Evolutionary conservation across 495 filamentous ascomycete genomes (phyloP).

Genomic region (Tuber microsphaerosporum): DNA sequence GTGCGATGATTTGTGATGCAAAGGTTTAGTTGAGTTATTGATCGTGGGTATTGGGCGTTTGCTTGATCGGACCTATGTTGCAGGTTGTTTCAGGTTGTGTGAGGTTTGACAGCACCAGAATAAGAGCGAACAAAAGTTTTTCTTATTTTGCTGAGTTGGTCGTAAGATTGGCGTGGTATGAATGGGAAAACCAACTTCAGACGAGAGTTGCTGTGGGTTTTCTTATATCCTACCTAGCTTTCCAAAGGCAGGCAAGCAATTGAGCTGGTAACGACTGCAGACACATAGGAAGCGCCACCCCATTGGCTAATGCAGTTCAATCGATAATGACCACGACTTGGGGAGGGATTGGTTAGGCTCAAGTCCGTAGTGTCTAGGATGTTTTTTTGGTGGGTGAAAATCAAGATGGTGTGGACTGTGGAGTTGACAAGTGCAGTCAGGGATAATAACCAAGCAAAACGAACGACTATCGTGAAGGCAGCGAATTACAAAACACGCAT

Average conservation of each 20-base stretch:
- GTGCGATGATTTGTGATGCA: not conserved
- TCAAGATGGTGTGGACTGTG: constrained; percentile 29
- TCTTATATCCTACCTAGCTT: constrained; percentile 38
- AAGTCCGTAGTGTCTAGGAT: constrained; percentile 4
- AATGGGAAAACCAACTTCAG: constrained; percentile 35
- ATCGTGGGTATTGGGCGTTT: constrained; percentile 7
- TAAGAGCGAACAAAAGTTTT: constrained; percentile 10
- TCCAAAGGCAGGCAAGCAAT: constrained; percentile 24
- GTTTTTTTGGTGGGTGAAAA: constrained; percentile 30
- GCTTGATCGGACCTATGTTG: constrained; percentile 11
- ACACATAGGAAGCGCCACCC: constrained; percentile 8
- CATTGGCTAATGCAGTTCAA: constrained; percentile 40
- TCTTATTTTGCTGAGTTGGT: constrained; percentile 26
- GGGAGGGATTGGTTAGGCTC: constrained; percentile 38
- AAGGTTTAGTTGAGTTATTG: not conserved
- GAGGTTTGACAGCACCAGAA: constrained; percentile 9
- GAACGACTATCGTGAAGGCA: constrained; percentile 27
- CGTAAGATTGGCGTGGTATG: constrained; percentile 31
- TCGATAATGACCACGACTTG: constrained; percentile 39
- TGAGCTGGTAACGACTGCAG: constrained; percentile 18
- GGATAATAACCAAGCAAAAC: constrained; percentile 37
- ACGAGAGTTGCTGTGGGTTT: constrained; percentile 38
- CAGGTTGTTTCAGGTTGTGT: constrained; percentile 26
- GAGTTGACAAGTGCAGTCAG: constrained; percentile 19
- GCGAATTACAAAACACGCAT: constrained; percentile 35